Base-by-base conservation (phyloP, 345 rosid species). In the Gossypium mustelinum region DNA sequence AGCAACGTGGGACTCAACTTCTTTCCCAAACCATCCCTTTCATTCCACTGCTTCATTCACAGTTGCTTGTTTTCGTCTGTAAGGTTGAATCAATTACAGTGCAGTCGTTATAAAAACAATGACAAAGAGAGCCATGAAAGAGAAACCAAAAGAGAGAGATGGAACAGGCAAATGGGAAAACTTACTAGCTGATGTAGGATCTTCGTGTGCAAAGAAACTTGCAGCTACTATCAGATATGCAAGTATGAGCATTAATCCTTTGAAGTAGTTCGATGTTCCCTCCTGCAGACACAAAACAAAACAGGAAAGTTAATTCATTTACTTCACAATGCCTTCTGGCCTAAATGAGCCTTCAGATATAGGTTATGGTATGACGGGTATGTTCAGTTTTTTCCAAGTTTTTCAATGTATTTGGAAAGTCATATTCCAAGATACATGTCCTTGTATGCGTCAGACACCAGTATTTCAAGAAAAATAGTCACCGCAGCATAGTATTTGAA, bases 171-270 rank as follows among this genome's bases (percentile, higher is more conserved):
- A 20, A 24, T 76, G 50, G 22, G 25, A 43, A 3, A 69, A 75
- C 80, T 73, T 56, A 75, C 84, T 80, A 5, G 62, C 79, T 57
- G 79, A 2, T 0, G 71, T 22, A 60, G 81, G 75, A 83, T 90
- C 93, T 85, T 81, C 87, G 39, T 91, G 96, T 73, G 89, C 91
- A 74, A 85, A 91, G 92, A 91, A 91, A 85, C 97, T 89, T 11
- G 91, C 94, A 54, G 92, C 89, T 1, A 89, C 94, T 24, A 91
- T 89, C 70, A 91, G 67, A 79, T 91, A 89, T 55, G 92, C 89
- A 72, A 91, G 94, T 73, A 91, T 85, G 54, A 91, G 94, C 92
- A 91, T 91, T n/a, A 91, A 78, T 74, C 97, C 94, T 80, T 91
- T 91, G 20, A 89, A 91, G 79, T 91, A 91, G 83, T 89, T 89